phyloP scores from a whole-genome alignment of 1,139 yeast species.

The Tardiomyces blankii region DNA sequence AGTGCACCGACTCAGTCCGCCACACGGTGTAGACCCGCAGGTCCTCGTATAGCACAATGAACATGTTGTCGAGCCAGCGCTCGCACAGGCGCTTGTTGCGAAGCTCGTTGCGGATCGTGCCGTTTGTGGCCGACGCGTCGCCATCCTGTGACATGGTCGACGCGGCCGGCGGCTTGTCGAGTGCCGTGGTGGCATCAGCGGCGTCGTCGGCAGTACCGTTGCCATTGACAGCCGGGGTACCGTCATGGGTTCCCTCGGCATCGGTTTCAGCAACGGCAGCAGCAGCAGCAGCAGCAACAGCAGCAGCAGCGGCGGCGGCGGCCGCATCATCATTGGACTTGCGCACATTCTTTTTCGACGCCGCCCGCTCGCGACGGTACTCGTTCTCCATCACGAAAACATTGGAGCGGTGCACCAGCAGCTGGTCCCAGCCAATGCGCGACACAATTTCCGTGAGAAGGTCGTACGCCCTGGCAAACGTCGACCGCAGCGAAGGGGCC shows the following conservation, averaged over 20 bases:
- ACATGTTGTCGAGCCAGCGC: conserved; percentile 86
- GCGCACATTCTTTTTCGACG: conserved; percentile 4
- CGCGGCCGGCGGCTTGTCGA: background rate
- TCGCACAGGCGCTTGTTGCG: conserved; percentile 72
- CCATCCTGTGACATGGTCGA: background rate
- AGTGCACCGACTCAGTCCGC: conserved; percentile 85
- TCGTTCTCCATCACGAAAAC: conserved; percentile 96
- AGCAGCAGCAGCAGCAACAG: too few species aligned
- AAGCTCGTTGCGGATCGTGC: background rate
- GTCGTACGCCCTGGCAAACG: conserved; percentile 72
- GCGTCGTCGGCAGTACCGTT: conserved; percentile 3
- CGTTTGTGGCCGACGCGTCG: background rate
- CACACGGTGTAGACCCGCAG: conserved; percentile 76
- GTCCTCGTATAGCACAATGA: conserved; percentile 81
- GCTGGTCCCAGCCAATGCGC: conserved; percentile 82
- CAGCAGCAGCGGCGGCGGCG: background rate
- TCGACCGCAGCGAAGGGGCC: conserved; percentile 64
- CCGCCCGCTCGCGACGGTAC: conserved; percentile 32
- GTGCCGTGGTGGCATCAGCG: background rate
- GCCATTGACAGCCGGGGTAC: conserved; percentile 2
- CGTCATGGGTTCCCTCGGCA: background rate
- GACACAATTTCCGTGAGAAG: conserved; percentile 59
- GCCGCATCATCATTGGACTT: conserved; percentile 6
- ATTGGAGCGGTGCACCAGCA: conserved; percentile 65
- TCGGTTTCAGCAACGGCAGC: too few species aligned